Percentiles rank a stretch among this genome's conserved stretches.
Conservation (phyloP, 2,329 filamentous ascomycete species). For the Uncinocarpus reesii region DNA sequence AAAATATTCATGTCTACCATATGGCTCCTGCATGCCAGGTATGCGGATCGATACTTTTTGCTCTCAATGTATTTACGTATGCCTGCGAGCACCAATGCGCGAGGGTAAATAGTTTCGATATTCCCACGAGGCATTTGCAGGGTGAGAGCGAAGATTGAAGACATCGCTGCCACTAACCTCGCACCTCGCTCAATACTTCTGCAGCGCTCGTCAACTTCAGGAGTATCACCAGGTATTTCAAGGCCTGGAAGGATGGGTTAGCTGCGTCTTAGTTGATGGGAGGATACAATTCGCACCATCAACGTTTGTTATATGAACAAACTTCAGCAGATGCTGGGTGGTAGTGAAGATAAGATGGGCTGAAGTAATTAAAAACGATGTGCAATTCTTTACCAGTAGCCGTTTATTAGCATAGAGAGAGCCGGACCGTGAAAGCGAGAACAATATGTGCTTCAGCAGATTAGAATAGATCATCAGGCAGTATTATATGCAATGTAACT, state of each 20-base stretch:
- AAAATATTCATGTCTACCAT: constrained; percentile 97
- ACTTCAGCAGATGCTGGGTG: constrained; percentile 84
- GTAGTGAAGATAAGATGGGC: constrained; percentile 87
- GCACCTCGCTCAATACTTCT: constrained; percentile 84
- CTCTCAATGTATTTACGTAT: constrained; percentile 71
- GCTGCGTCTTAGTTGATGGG: not conserved
- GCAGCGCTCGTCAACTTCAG: constrained; percentile 84
- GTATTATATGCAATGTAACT: constrained; percentile 6
- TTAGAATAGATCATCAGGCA: constrained; percentile 15
- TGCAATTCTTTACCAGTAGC: constrained; percentile 73
- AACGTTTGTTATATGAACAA: constrained; percentile 64
- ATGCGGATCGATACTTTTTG: constrained; percentile 74
- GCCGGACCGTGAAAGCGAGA: constrained; percentile 65
- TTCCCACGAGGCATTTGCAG: constrained; percentile 96
- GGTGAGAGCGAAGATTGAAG: constrained; percentile 72
- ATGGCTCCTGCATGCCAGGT: constrained; percentile 78
- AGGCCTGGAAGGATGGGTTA: constrained; percentile 47
- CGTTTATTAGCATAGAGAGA: constrained; percentile 67
- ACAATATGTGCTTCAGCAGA: constrained; percentile 35
- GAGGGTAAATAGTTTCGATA: constrained; percentile 84
- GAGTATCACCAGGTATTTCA: constrained; percentile 75
- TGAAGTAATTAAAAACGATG: constrained; percentile 73
- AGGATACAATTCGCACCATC: constrained; percentile 46
- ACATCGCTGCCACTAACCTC: constrained; percentile 76
- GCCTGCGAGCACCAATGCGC: constrained; percentile 82